phyloP scores from a whole-genome alignment of 176 grass and related monocot genomes.

The Alloteropsis semialata region DNA sequence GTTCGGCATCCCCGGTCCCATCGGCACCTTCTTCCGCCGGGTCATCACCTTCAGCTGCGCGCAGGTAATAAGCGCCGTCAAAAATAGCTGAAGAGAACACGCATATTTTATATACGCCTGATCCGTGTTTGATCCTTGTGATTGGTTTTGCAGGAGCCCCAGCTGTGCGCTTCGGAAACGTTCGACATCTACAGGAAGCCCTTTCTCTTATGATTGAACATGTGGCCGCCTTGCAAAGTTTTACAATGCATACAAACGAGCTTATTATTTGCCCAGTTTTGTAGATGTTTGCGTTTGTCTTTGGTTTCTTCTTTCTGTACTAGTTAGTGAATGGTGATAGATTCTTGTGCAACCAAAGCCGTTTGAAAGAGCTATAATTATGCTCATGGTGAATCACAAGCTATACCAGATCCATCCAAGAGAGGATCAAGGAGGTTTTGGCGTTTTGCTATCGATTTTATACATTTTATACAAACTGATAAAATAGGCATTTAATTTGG shows the following conservation, averaged over 20 bases:
- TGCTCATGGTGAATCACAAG: too few species aligned
- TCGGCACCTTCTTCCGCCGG: conserved; percentile 44
- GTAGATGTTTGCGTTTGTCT: background rate
- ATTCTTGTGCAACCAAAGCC: background rate
- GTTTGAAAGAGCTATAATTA: background rate
- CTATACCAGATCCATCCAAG: too few species aligned
- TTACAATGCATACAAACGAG: background rate
- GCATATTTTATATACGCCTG: too few species aligned
- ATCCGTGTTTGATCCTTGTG: too few species aligned
- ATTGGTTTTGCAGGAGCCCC: conserved; percentile 31
- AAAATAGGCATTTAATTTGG: too few species aligned
- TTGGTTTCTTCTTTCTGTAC: background rate
- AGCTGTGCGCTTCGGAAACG: conserved; percentile 37
- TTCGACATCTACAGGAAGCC: conserved; percentile 53
- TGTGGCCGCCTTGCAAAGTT: background rate
- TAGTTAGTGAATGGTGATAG: too few species aligned
- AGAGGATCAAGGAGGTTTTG: too few species aligned
- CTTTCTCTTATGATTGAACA: conserved; percentile 13
- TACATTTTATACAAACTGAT: too few species aligned
- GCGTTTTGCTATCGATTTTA: too few species aligned
- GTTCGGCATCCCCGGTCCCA: conserved; percentile 40
- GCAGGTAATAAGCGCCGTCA: background rate
- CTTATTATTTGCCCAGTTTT: background rate
- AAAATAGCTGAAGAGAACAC: background rate
- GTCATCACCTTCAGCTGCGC: conserved; percentile 46